Percentiles rank a stretch among this genome's conserved stretches.
phyloP scores from a whole-genome alignment of 257 asterid species.

The Plantago major region DNA sequence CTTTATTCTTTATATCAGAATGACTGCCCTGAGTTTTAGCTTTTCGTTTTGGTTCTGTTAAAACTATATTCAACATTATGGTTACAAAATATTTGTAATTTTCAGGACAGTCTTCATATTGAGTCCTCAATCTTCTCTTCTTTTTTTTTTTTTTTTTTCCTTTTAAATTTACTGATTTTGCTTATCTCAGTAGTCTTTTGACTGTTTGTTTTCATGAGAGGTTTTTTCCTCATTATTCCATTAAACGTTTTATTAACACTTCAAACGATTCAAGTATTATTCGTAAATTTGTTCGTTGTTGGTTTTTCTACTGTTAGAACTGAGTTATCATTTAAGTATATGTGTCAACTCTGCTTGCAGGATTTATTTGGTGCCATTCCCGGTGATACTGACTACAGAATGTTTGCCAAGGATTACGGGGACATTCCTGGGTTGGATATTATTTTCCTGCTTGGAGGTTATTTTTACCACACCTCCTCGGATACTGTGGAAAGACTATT shows the following conservation, averaged over 20 bases:
- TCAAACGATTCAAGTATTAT: not conserved
- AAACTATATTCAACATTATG: not conserved
- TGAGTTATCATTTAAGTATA: not conserved
- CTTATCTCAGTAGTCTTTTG: not conserved
- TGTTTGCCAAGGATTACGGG: constrained; percentile 85
- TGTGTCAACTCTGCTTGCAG: constrained; percentile 41
- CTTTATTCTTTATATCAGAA: not conserved
- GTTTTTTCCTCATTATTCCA: constrained; percentile 7
- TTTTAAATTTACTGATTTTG: not conserved
- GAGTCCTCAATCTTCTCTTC: too few relatives aligned
- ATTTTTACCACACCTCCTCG: constrained; percentile 85
- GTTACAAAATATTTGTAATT: not conserved
- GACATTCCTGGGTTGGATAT: constrained; percentile 97
- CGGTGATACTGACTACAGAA: constrained; percentile 97
- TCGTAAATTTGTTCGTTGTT: not conserved
- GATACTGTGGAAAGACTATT: constrained; percentile 98
- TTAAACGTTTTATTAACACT: constrained; percentile 11
- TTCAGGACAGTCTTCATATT: too few relatives aligned
- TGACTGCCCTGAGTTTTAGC: constrained; percentile 1
- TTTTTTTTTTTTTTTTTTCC: too few relatives aligned
- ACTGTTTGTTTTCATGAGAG: not conserved
- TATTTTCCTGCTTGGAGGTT: constrained; percentile 94
- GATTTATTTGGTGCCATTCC: constrained; percentile 86
- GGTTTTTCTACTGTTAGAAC: not conserved
- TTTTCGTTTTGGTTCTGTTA: not conserved